Evolutionary conservation across 805 yeast genomes (phyloP).

Genomic region (Nakazawaea peltata): DNA sequence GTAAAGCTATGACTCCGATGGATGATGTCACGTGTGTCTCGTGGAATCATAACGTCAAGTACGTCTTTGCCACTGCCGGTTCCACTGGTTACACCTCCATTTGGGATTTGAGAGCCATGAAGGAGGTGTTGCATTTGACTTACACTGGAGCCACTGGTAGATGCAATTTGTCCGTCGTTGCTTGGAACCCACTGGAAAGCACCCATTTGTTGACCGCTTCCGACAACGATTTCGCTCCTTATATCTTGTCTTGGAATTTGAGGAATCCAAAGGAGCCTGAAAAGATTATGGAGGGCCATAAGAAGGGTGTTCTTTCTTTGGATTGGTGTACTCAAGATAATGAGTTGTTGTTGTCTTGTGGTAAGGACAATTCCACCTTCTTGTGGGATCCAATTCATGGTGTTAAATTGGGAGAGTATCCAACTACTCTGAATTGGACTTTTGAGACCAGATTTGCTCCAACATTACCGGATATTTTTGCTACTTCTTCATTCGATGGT

Average conservation of each 20-base stretch:
- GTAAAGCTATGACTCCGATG: conserved; percentile 68
- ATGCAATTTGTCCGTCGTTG: conserved; percentile 72
- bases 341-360: conserved; percentile 74
- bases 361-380: conserved; percentile 80
- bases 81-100: conserved; percentile 80
- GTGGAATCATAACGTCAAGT: conserved; percentile 81
- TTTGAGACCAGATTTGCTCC: conserved; percentile 88
- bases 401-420: conserved; percentile 72
- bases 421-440: conserved; percentile 90
- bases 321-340: conserved; percentile 93
- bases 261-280: conserved; percentile 93
- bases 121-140: conserved; percentile 81
- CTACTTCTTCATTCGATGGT: conserved; percentile 83
- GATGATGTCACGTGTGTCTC: conserved; percentile 77
- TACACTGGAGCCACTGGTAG: conserved; percentile 52
- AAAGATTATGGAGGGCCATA: conserved; percentile 65
- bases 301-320: conserved; percentile 78
- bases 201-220: conserved; percentile 87
- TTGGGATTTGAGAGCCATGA: conserved; percentile 86
- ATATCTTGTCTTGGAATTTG: conserved; percentile 86
- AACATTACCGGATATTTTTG: conserved; percentile 79
- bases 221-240: conserved; percentile 71
- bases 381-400: conserved; percentile 88
- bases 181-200: conserved; percentile 91
- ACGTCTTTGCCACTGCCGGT: conserved; percentile 88